These are phyloP conservation scores for Solanum appendiculatum DNA, from an alignment of 257 asterid genomes.

Conservation along the genomic window DNA sequence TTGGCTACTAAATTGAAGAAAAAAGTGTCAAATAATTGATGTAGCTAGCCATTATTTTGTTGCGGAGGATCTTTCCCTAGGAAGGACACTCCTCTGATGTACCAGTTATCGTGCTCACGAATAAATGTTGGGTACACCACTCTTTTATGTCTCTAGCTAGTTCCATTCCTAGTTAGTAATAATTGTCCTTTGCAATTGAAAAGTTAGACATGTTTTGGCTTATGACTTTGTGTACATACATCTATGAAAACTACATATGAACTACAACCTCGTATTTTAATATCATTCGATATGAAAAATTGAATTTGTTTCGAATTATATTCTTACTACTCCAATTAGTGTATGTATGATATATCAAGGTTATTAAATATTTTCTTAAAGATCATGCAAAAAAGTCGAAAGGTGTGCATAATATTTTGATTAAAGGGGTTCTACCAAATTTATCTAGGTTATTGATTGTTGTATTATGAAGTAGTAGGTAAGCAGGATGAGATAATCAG, in stretches of 20 bases:
- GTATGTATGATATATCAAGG: not conserved
- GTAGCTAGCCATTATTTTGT: not conserved
- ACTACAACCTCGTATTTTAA: too few relatives aligned
- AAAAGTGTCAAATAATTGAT: not conserved
- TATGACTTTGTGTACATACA: not conserved
- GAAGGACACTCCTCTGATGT: too few relatives aligned
- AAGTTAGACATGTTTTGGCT: not conserved
- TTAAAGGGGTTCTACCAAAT: not conserved
- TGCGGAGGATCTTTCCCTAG: not conserved
- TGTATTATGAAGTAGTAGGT: not conserved
- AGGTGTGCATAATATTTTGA: not conserved
- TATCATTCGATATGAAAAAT: not conserved
- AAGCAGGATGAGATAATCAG: not conserved
- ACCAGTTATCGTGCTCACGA: not conserved
- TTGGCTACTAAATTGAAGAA: slow-evolving; percentile 17
- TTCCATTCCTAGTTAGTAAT: not conserved
- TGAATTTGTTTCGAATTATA: not conserved
- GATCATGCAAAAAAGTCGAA: not conserved
- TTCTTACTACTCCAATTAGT: not conserved
- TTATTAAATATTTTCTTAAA: not conserved
- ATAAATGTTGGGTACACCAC: not conserved
- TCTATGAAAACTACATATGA: not conserved
- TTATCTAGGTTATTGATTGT: not conserved
- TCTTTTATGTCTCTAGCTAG: not conserved
- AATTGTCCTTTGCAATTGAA: not conserved